A percentile compares a stretch with the other conserved stretches of the same genome.
Conservation (phyloP, 495 filamentous ascomycete genomes). For the Penicillium simplicissimum region DNA sequence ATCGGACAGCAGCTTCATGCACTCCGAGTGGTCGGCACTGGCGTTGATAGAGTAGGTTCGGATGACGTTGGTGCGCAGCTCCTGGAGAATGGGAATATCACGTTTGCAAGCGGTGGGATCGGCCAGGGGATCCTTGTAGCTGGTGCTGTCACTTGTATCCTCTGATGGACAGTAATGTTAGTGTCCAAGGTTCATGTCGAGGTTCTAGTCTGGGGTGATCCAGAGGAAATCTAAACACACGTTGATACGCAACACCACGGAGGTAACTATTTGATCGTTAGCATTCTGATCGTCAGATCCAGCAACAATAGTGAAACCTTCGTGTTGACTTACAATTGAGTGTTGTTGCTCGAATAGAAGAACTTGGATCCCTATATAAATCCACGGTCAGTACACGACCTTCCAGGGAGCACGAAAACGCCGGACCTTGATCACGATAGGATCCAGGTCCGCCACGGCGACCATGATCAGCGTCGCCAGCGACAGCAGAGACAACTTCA, state of each 20-base stretch:
- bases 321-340: conserved; percentile 68
- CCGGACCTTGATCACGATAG: conserved; percentile 67
- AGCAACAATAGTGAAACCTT: background rate
- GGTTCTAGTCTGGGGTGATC: background rate
- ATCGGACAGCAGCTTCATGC: conserved; percentile 79
- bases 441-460: conserved; percentile 59
- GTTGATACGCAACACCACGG: conserved; percentile 87
- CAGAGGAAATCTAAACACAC: conserved; percentile 32
- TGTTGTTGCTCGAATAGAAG: conserved; percentile 73
- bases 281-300: background rate
- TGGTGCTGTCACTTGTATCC: conserved; percentile 37
- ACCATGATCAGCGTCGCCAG: conserved; percentile 53
- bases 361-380: conserved; percentile 65
- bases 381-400: conserved; percentile 4
- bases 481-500: conserved; percentile 47
- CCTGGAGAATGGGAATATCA: conserved; percentile 77
- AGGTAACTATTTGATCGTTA: conserved; percentile 56
- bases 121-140: conserved; percentile 70
- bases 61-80: conserved; percentile 83
- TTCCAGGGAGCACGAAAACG: background rate
- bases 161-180: conserved; percentile 31
- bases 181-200: background rate
- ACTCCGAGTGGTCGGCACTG: conserved; percentile 70
- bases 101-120: conserved; percentile 68
- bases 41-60: conserved; percentile 93